Percentiles rank a stretch among this genome's conserved stretches.
These are phyloP conservation scores for Actinomortierella wolfii DNA, from an alignment of 371 early-diverging fungal species.

Conservation along the genomic window DNA sequence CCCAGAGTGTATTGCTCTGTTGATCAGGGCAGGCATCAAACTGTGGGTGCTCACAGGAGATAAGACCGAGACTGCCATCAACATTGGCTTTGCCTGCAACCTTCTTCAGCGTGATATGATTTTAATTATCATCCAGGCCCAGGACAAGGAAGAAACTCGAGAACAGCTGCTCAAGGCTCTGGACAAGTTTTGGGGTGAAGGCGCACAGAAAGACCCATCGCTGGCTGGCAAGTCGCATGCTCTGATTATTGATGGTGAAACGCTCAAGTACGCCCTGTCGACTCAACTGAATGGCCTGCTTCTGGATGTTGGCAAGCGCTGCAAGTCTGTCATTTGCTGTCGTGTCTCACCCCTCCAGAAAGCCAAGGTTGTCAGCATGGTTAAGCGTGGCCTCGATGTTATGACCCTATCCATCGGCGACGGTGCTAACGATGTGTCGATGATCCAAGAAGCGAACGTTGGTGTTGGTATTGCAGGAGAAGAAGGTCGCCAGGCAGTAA, in stretches of 20 bases:
- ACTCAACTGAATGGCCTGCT: conserved; percentile 56
- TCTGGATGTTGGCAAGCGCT: conserved; percentile 70
- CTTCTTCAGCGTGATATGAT: conserved; percentile 71
- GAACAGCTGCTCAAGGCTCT: conserved; percentile 70
- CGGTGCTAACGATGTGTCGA: conserved; percentile 93
- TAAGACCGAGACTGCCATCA: conserved; percentile 87
- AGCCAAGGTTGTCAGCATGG: conserved; percentile 78
- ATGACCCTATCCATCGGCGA: conserved; percentile 90
- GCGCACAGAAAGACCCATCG: conserved; percentile 44
- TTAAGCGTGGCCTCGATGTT: conserved; percentile 65
- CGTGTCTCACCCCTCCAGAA: conserved; percentile 93
- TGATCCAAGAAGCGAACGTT: conserved; percentile 92
- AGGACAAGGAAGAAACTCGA: conserved; percentile 58
- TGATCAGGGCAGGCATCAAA: conserved; percentile 86
- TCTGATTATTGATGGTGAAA: conserved; percentile 91
- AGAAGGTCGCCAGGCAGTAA: conserved; percentile 93
- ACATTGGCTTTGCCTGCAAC: conserved; percentile 83
- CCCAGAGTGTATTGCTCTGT: conserved; percentile 77
- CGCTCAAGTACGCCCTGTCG: conserved; percentile 81
- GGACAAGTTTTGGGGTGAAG: conserved; percentile 43
- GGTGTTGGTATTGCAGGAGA: conserved; percentile 93
- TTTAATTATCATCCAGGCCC: conserved; percentile 67
- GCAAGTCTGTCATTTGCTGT: conserved; percentile 83
- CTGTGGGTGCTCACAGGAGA: conserved; percentile 97
- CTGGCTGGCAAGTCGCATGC: conserved; percentile 61